Conservation (phyloP, 495 filamentous ascomycete genomes). For the Lasiosphaeriaceae sp. region DNA sequence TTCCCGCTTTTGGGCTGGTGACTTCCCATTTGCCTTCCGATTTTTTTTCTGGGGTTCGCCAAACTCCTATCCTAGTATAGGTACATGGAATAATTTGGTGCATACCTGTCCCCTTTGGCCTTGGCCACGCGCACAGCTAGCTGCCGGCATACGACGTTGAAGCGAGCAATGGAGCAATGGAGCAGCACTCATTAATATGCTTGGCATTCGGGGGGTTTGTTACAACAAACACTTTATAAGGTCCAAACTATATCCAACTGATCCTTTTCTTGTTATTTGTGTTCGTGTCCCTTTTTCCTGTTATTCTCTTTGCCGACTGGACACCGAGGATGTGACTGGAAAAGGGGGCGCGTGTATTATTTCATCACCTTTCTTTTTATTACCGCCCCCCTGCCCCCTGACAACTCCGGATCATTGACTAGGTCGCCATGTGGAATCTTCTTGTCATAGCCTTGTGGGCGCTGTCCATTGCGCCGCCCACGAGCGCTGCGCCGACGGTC, state of each 20-base stretch:
- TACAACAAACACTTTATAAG: no score
- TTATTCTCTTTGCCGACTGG: background rate
- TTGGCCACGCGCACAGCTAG: no score
- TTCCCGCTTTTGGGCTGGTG: no score
- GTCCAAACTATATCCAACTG: background rate
- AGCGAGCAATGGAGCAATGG: no score
- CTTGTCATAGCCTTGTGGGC: background rate
- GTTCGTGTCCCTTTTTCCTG: background rate
- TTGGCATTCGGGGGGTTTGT: no score
- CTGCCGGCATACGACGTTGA: no score
- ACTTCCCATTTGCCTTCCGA: no score
- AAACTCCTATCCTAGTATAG: no score
- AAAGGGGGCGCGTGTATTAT: background rate
- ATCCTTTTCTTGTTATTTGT: background rate
- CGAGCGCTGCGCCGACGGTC: conserved; percentile 11
- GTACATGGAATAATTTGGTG: no score
- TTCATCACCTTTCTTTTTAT: background rate
- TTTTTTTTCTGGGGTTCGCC: no score
- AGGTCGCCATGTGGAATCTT: background rate
- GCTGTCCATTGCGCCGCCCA: background rate
- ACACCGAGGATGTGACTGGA: background rate
- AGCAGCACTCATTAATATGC: no score
- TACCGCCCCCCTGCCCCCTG: background rate
- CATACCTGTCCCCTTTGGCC: no score
- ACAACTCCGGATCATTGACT: background rate